phyloP scores from a whole-genome alignment of 345 rosid species.

The Populus pruinosa region DNA sequence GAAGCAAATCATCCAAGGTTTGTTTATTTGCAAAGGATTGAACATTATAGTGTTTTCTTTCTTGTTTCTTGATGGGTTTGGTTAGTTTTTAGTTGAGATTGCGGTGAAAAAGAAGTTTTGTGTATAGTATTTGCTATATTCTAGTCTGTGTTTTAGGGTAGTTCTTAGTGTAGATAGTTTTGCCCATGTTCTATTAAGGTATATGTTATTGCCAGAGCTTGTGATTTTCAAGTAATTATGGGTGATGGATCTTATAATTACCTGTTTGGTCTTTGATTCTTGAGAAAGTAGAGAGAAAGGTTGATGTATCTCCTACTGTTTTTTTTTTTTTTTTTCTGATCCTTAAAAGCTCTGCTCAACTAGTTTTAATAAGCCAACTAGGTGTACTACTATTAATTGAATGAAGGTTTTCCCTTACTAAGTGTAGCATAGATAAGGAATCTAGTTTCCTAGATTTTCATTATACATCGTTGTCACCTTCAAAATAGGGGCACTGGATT shows the following conservation, averaged over 20 bases:
- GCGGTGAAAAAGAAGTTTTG: neutral
- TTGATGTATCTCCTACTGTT: neutral
- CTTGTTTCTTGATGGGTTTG: neutral
- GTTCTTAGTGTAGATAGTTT: neutral
- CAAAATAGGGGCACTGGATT: neutral
- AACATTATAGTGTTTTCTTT: neutral
- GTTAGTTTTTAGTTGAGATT: neutral
- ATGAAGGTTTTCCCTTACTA: slow-evolving; percentile 9
- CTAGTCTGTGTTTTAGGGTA: neutral
- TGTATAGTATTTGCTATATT: neutral
- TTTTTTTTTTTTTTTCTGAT: neutral
- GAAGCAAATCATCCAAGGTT: slow-evolving; percentile 90
- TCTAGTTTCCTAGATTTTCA: slow-evolving; percentile 3
- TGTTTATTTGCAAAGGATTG: slow-evolving; percentile 7
- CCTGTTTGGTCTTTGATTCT: neutral
- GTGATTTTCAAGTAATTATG: neutral
- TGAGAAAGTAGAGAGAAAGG: neutral
- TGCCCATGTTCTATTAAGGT: neutral
- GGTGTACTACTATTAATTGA: slow-evolving; percentile 13
- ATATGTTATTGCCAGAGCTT: neutral
- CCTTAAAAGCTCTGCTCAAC: neutral
- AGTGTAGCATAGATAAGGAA: neutral
- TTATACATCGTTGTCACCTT: neutral
- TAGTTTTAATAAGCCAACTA: neutral
- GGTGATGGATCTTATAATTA: neutral